Percentiles rank a stretch among this genome's conserved stretches.
Evolutionary conservation across 2,329 filamentous ascomycete genomes (phyloP).

Genomic region (Dactylonectria estremocensis): DNA sequence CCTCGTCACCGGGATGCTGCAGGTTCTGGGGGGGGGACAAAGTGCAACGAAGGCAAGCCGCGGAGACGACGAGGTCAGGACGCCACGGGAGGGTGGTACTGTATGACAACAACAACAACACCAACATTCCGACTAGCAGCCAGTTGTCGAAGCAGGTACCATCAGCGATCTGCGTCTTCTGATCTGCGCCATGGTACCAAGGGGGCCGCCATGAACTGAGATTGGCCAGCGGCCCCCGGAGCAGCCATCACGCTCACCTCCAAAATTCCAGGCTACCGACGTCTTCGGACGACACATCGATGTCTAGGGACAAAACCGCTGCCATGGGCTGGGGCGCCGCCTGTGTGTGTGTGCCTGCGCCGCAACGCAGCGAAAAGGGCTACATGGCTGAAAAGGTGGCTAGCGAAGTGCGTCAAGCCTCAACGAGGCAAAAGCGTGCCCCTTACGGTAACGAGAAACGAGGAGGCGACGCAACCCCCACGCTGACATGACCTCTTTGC

Average conservation of each 20-base stretch:
- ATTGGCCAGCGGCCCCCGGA: constrained; percentile 20
- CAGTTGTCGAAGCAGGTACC: constrained; percentile 45
- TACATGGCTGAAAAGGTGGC: constrained; percentile 1
- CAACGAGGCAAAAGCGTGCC: constrained; percentile 11
- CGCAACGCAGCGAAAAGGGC: constrained; percentile 3
- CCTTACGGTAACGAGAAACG: background rate
- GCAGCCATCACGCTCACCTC: constrained; percentile 22
- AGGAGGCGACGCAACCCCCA: constrained; percentile 36
- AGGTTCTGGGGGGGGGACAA: constrained; percentile 3
- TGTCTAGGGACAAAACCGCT: constrained; percentile 11
- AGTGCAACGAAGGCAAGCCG: constrained; percentile 6
- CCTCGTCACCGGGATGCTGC: constrained; percentile 6
- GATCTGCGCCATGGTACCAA: constrained; percentile 28
- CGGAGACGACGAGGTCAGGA: constrained; percentile 1
- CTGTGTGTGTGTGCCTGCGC: constrained; percentile 17
- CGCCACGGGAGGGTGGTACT: constrained; percentile 13
- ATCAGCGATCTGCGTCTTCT: constrained; percentile 43
- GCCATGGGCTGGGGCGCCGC: background rate
- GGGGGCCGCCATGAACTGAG: constrained; percentile 23
- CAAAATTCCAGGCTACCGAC: background rate
- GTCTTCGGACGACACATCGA: background rate
- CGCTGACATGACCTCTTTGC: constrained; percentile 19
- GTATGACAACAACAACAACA: background rate
- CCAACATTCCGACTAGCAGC: background rate
- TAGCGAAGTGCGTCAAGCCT: constrained; percentile 3